These are phyloP conservation scores for Litchi chinensis DNA, from an alignment of 345 rosid species.

Conservation along the genomic window DNA sequence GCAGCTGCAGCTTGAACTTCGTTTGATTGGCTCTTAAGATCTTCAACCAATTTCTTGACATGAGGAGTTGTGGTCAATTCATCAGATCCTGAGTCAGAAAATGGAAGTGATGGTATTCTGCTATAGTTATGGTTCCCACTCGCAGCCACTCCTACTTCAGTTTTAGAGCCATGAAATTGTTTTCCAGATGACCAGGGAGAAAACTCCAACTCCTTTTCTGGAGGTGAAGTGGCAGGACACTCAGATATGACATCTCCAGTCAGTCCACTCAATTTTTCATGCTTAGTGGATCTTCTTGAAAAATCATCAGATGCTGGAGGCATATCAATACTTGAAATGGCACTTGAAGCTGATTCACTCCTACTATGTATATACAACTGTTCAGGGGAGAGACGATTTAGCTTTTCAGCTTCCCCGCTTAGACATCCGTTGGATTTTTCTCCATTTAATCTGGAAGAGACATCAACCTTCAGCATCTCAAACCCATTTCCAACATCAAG, in stretches of 20 bases:
- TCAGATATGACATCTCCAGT: slow-evolving; percentile 38
- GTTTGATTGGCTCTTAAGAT: slow-evolving; percentile 58
- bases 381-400: slow-evolving; percentile 51
- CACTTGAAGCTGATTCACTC: slow-evolving; percentile 78
- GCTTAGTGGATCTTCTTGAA: slow-evolving; percentile 31
- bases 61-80: slow-evolving; percentile 48
- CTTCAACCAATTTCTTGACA: slow-evolving; percentile 59
- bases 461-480: slow-evolving; percentile 59
- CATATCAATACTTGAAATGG: slow-evolving; percentile 61
- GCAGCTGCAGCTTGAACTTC: slow-evolving; percentile 67
- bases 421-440: slow-evolving; percentile 40
- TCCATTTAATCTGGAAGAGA: slow-evolving; percentile 44
- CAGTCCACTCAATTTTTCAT: slow-evolving; percentile 26
- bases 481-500: slow-evolving; percentile 56
- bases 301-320: slow-evolving; percentile 47
- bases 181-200: slow-evolving; percentile 43
- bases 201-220: slow-evolving; percentile 43
- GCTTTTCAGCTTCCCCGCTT: slow-evolving; percentile 51
- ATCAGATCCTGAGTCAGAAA: slow-evolving; percentile 45
- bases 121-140: slow-evolving; percentile 31
- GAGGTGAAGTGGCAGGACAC: slow-evolving; percentile 29
- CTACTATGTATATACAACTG: slow-evolving; percentile 74
- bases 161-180: slow-evolving; percentile 34
- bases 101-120: slow-evolving; percentile 31
- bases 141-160: slow-evolving; percentile 35